phyloP scores from a whole-genome alignment of 1,284 basidiomycete genomes.

The Ceratorhiza oryzae-sativae region DNA sequence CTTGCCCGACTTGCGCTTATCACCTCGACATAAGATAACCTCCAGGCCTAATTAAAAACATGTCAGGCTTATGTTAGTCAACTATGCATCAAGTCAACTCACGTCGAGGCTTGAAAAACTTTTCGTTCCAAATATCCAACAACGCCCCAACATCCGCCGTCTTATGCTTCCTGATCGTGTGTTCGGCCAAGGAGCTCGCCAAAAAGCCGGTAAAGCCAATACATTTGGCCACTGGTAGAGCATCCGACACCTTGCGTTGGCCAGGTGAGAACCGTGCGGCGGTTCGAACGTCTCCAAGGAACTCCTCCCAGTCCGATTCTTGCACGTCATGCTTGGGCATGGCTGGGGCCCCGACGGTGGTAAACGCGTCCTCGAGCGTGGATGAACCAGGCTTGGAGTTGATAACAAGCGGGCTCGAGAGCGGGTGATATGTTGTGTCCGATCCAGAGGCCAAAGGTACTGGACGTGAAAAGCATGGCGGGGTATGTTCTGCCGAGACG shows the following conservation, averaged over 20 bases:
- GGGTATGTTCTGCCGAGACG: background rate
- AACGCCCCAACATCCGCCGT: background rate
- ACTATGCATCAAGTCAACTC: background rate
- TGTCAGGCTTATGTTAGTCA: background rate
- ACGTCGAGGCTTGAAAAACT: constrained; percentile 22
- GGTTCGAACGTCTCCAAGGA: background rate
- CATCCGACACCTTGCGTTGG: constrained; percentile 4
- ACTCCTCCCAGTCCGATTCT: constrained; percentile 15
- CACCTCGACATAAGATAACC: constrained; percentile 21
- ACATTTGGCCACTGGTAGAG: constrained; percentile 3
- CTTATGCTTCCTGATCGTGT: constrained; percentile 7
- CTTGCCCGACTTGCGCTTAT: constrained; percentile 19
- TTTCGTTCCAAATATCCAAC: constrained; percentile 23
- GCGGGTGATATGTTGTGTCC: background rate
- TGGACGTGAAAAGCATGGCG: constrained; percentile 1
- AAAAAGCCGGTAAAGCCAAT: constrained; percentile 1
- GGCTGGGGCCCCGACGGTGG: background rate
- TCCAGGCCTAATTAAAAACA: background rate
- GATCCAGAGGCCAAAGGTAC: background rate
- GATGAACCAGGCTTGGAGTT: background rate
- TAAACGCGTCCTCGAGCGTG: constrained; percentile 1
- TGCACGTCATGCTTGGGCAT: constrained; percentile 8
- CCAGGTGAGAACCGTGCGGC: background rate
- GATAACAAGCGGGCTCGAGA: constrained; percentile 11
- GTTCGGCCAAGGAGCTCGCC: background rate